Evolutionary conservation across 1,284 basidiomycete species (phyloP), one percentile per base, ranked within the genome.

Genomic region (Heimioporus punctisporus): DNA sequence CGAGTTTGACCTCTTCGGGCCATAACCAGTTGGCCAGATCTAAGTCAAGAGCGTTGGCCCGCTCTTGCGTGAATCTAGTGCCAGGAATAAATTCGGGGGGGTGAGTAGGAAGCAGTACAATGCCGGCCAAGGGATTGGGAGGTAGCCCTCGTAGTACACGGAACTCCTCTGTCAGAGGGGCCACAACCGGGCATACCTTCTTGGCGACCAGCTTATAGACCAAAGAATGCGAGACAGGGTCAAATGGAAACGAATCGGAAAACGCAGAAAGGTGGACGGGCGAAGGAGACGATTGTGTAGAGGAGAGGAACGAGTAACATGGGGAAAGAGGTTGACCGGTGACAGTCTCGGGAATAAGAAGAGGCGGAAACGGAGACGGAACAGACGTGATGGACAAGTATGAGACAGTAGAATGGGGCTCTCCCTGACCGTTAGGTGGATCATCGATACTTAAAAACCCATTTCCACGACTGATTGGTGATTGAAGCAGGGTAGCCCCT

Each of bases 1-100:
- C n/a, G 0, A 74, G 61, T 5, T 60, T 52, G 0, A 52, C 34
- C 34, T 75, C 68, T 4, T 63, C 55, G 0, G 62, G 62, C 60
- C 57, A 64, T 0, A 58, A 30, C 51, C 56, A 59, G 1, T 50
- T 53, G 0, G 31, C 58, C 0, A 47, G 52, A 9, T 65, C 42
- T 0, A 60, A 41, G 6, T 60, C 46, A 0, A 55, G 11, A 1
- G 23, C 15, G 11, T 59, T 21, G 1, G 28, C 14, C 3, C 19
- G 7, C 15, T 39, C 42, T n/a, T 57, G 45, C 0, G 46, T 59
- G 3, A 49, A 51, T 1, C 23, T 2, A 0, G 12, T 2, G 0
- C 49, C 46, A 4, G 46, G 58, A 1, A 34, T 19, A 3, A 56
- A 60, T 4, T 56, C 27, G 0, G 46, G 42, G 8, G 46, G 42